Evolutionary conservation across 495 filamentous ascomycete species (phyloP).

Genomic region (Hamigera avellanea): DNA sequence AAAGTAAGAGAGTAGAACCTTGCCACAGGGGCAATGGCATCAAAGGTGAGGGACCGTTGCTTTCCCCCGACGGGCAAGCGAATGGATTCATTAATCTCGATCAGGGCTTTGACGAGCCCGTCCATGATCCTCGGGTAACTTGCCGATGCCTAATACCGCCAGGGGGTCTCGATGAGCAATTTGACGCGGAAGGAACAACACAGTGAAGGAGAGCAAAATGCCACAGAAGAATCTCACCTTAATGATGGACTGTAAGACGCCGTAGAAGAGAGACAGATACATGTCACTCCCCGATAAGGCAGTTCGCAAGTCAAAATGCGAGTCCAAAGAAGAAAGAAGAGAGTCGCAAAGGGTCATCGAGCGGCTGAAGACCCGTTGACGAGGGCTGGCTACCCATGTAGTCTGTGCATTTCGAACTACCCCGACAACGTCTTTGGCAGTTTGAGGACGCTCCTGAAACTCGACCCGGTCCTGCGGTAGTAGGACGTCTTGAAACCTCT

Average conservation of each 20-base stretch:
- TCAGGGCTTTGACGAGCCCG: constrained; percentile 27
- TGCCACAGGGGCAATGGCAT: constrained; percentile 19
- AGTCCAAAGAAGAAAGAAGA: constrained; percentile 25
- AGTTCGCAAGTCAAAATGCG: constrained; percentile 23
- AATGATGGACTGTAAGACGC: constrained; percentile 32
- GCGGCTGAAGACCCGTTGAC: constrained; percentile 17
- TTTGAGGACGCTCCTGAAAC: constrained; percentile 24
- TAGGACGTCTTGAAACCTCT: constrained; percentile 25
- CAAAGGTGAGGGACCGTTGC: constrained; percentile 8
- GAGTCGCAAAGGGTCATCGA: constrained; percentile 22
- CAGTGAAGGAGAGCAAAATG: neutral
- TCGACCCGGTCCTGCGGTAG: constrained; percentile 20
- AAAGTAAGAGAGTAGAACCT: constrained; percentile 34
- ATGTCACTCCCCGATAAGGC: constrained; percentile 23
- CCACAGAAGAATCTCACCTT: constrained; percentile 20
- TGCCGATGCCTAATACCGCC: constrained; percentile 24
- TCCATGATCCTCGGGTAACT: constrained; percentile 35
- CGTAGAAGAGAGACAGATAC: constrained; percentile 33
- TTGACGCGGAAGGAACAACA: too few species aligned
- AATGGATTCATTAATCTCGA: constrained; percentile 31
- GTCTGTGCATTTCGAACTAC: constrained; percentile 21
- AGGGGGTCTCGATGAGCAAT: neutral
- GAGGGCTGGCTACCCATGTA: constrained; percentile 19
- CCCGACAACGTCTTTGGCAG: constrained; percentile 18
- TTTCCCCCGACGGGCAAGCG: constrained; percentile 9